Conservation (phyloP, 2,329 filamentous ascomycete genomes). For the Bipolaris bicolor region DNA sequence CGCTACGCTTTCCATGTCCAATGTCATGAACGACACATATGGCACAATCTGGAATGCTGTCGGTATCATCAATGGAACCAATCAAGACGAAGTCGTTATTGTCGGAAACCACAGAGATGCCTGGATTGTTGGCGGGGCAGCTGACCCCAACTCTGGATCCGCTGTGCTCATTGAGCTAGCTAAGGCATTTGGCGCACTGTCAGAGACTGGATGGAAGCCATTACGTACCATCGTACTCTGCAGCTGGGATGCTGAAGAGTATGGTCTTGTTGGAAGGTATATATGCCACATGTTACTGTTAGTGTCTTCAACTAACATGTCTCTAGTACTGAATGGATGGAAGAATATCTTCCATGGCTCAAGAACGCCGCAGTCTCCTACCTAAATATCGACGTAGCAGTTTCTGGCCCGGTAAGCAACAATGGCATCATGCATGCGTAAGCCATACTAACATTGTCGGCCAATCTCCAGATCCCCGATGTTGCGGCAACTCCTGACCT, state of each 20-base stretch:
- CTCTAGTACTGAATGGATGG: slow-evolving; percentile 56
- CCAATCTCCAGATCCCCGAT: slow-evolving; percentile 40
- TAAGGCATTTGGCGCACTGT: slow-evolving; percentile 56
- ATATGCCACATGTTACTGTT: neutral
- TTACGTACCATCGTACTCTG: slow-evolving; percentile 56
- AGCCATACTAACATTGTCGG: slow-evolving; percentile 38
- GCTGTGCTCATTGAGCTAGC: slow-evolving; percentile 58
- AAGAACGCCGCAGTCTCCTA: slow-evolving; percentile 54
- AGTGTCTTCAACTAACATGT: slow-evolving; percentile 2
- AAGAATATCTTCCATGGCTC: slow-evolving; percentile 58
- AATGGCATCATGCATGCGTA: neutral
- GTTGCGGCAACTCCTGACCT: slow-evolving; percentile 51
- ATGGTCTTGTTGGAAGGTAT: slow-evolving; percentile 46
- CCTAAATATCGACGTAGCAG: slow-evolving; percentile 59
- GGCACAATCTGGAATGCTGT: slow-evolving; percentile 80
- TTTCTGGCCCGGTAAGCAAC: slow-evolving; percentile 18
- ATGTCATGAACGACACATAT: slow-evolving; percentile 80
- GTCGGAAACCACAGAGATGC: slow-evolving; percentile 62
- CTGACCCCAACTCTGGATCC: slow-evolving; percentile 59
- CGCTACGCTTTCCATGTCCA: slow-evolving; percentile 56
- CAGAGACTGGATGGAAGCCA: slow-evolving; percentile 59
- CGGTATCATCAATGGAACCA: slow-evolving; percentile 71
- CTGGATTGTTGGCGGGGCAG: slow-evolving; percentile 61
- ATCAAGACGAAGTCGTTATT: slow-evolving; percentile 61
- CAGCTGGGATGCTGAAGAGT: slow-evolving; percentile 54